Conservation (phyloP, 148 eudicot genomes). For the Fagopyrum homotropicum region DNA sequence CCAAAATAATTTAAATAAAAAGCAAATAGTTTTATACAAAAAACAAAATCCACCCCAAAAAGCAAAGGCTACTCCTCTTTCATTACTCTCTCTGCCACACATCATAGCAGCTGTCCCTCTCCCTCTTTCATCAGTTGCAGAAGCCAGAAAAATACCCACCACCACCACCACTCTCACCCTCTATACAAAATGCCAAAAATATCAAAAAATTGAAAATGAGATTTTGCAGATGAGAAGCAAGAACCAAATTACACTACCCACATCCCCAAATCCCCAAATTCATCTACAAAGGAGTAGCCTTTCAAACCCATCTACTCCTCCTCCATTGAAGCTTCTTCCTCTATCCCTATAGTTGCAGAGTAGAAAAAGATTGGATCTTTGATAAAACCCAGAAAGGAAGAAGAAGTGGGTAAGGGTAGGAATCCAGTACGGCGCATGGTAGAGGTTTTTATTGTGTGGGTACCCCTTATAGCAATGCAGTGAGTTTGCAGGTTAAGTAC, state of each 20-base stretch:
- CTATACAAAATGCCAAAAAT: not conserved
- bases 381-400: not conserved
- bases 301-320: not conserved
- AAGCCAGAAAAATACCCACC: conserved; percentile 15
- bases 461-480: conserved; percentile 35
- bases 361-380: not conserved
- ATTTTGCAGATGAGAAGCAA: conserved; percentile 1
- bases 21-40: not conserved
- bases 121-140: conserved; percentile 31
- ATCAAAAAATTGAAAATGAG: not conserved
- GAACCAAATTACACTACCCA: not conserved
- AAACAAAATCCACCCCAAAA: not conserved
- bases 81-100: conserved; percentile 37
- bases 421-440: conserved; percentile 6
- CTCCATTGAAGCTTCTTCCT: conserved; percentile 5
- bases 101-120: conserved; percentile 38
- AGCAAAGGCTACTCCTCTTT: conserved; percentile 6
- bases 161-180: not conserved
- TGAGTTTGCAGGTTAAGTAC: conserved; percentile 38
- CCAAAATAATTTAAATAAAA: not conserved
- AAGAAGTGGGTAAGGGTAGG: conserved; percentile 11
- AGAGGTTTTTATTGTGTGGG: conserved; percentile 2
- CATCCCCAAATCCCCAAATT: not conserved
- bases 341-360: not conserved
- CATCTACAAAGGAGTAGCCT: not conserved